Conservation (phyloP, 495 filamentous ascomycete species). For the Podospora conica region DNA sequence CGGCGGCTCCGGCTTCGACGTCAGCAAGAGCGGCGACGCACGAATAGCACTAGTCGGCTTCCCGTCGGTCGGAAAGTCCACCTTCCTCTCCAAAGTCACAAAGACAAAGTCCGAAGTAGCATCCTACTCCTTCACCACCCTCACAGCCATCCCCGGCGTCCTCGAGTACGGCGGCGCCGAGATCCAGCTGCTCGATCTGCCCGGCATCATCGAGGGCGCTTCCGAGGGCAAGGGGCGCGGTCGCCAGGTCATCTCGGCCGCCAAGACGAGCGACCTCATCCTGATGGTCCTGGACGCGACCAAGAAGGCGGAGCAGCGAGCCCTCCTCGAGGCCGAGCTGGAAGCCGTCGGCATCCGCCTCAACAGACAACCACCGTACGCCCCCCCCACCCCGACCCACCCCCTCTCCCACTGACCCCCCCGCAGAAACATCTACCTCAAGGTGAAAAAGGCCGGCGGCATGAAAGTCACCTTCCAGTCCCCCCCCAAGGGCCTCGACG, state of each 20-base stretch:
- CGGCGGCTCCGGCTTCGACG: conserved; percentile 78
- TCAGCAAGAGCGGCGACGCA: conserved; percentile 94
- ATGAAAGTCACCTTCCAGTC: conserved; percentile 97
- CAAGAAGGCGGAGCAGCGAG: conserved; percentile 90
- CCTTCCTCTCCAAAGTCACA: conserved; percentile 97
- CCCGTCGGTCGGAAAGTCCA: conserved; percentile 98
- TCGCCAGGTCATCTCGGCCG: conserved; percentile 96
- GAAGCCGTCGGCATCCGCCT: conserved; percentile 94
- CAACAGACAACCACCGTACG: conserved; percentile 87
- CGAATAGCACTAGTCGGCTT: conserved; percentile 97
- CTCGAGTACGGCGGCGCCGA: conserved; percentile 97
- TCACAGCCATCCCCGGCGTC: conserved; percentile 96
- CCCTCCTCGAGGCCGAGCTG: conserved; percentile 83
- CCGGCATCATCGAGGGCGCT: conserved; percentile 97
- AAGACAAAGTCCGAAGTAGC: conserved; percentile 97
- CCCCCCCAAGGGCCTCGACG: conserved; percentile 84
- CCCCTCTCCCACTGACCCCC: conserved; percentile 1
- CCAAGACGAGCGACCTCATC: conserved; percentile 96
- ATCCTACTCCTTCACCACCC: conserved; percentile 94
- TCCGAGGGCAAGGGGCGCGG: conserved; percentile 94
- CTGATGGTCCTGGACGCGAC: conserved; percentile 97
- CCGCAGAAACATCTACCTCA: conserved; percentile 92
- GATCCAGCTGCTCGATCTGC: conserved; percentile 96
- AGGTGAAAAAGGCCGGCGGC: conserved; percentile 91
- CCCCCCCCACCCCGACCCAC: not conserved